Base-by-base conservation (phyloP, 2,329 filamentous ascomycete genomes). In the Cytospora piceicola region DNA sequence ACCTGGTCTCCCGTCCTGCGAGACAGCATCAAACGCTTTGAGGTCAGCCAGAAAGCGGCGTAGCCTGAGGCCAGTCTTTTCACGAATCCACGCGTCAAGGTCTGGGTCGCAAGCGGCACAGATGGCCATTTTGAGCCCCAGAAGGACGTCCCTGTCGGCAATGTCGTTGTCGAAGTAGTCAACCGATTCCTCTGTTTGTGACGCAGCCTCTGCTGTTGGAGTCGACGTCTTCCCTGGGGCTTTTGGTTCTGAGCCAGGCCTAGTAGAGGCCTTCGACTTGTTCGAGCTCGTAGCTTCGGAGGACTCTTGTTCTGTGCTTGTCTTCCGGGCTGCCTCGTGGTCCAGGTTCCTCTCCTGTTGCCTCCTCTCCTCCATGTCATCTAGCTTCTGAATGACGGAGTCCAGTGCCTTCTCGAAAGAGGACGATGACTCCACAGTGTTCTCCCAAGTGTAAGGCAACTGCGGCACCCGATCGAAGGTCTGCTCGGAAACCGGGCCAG, bases 1-100 rank as follows among this genome's bases (percentile, higher is more conserved):
- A 1, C 52, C 7, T 24, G 56, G 20, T 5, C 53, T 65, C 39
- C 32, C 54, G 17, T 75, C 71, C 17, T 76, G 74, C 2, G 76
- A 75, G 51, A 86, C 69, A 15, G 77, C 77, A 63, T 86, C 84
- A 54, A 87, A 79, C 0, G 77, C 78, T 70, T 79, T 82, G 46
- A 88, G 71, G 69, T 86, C 84, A 4, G 83, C 83, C 20, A 88
- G 72, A 67, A 88, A 85, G 8, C 80, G 80, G 39, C 85, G 79
- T 55, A 87, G 79, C 17, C 82, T 76, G 29, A 85, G 71, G 0
- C 85, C 85, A 0, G 83, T 86, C 67, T 80, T 79, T 27, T 80
- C 75, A 32, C 79, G 76, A 62, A 88, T 82, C 72, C 81, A 81
- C 0, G 78, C 78, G 71, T 88, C 84, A 2, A 86, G 79, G 42